Percentiles rank a stretch among this genome's conserved stretches.
phyloP scores from a whole-genome alignment of 139 green algal species.

The Ettlia oleoabundans region DNA sequence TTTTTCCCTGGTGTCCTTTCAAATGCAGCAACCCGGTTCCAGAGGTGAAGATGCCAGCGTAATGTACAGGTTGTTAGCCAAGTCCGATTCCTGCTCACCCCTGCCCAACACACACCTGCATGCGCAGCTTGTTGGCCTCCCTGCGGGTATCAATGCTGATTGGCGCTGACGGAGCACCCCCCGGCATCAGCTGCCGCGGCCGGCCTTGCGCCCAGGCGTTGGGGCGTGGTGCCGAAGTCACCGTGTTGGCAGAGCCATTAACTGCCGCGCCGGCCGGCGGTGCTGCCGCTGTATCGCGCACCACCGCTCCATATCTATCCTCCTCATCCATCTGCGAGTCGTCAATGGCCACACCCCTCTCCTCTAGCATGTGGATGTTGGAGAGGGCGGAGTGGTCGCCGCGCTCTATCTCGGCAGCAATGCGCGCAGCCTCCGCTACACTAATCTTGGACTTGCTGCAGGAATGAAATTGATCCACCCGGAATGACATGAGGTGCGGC shows the following conservation, averaged over 20 bases:
- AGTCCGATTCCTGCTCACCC: not conserved
- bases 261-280: not conserved
- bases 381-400: conserved; percentile 17
- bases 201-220: conserved; percentile 20
- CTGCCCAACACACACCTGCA: conserved; percentile 18
- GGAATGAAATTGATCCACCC: not conserved
- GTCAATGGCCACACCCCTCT: conserved; percentile 72
- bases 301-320: conserved; percentile 82
- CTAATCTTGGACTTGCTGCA: conserved; percentile 65
- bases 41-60: too few species aligned
- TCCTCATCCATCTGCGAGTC: conserved; percentile 86
- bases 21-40: not conserved
- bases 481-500: not conserved
- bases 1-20: not conserved
- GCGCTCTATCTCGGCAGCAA: conserved; percentile 85
- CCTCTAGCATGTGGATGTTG: conserved; percentile 85
- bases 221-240: not conserved
- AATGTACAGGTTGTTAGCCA: not conserved
- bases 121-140: conserved; percentile 48
- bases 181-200: conserved; percentile 17
- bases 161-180: conserved; percentile 23
- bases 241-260: not conserved
- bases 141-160: conserved; percentile 43
- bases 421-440: conserved; percentile 73
- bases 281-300: not conserved